A percentile compares a stretch with the other conserved stretches of the same genome.
These are phyloP conservation scores for Kurtzmaniella fragi DNA, from an alignment of 805 yeast genomes.

Conservation along the genomic window DNA sequence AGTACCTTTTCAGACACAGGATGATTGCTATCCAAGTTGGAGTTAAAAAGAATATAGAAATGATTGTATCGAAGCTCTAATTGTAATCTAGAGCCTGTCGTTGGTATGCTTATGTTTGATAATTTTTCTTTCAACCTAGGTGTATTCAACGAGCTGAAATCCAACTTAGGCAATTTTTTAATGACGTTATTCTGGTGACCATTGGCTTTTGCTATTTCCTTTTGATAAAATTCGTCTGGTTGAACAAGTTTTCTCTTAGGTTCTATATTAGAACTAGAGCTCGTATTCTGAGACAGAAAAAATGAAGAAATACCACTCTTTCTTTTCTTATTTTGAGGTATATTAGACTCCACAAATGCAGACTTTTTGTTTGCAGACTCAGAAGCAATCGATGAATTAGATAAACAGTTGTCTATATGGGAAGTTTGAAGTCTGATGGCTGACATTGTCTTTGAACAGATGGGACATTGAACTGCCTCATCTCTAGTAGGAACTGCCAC, in stretches of 20 bases:
- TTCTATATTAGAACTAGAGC: slow-evolving; percentile 5
- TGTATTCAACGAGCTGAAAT: slow-evolving; percentile 54
- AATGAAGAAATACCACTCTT: slow-evolving; percentile 24
- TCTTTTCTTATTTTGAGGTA: slow-evolving; percentile 7
- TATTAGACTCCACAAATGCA: not conserved
- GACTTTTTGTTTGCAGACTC: slow-evolving; percentile 7
- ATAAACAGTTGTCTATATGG: slow-evolving; percentile 64
- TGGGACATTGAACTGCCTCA: slow-evolving; percentile 57
- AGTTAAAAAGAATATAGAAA: slow-evolving; percentile 71
- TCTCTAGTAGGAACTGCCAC: slow-evolving; percentile 9
- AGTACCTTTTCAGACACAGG: slow-evolving; percentile 59
- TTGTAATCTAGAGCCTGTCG: slow-evolving; percentile 57
- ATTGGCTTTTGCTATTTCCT: slow-evolving; percentile 15
- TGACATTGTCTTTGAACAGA: slow-evolving; percentile 55
- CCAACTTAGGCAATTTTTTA: slow-evolving; percentile 56
- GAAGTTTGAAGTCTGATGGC: slow-evolving; percentile 48
- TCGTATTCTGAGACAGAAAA: slow-evolving; percentile 15
- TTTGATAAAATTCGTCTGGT: slow-evolving; percentile 24
- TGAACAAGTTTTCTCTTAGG: slow-evolving; percentile 3
- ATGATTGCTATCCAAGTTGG: slow-evolving; percentile 66
- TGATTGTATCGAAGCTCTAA: slow-evolving; percentile 72
- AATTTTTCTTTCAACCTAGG: slow-evolving; percentile 60
- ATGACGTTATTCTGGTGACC: slow-evolving; percentile 20
- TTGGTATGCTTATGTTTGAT: slow-evolving; percentile 47
- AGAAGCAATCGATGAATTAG: slow-evolving; percentile 8